phyloP scores from a whole-genome alignment of 2,329 filamentous ascomycete genomes.

The Nemania serpens region DNA sequence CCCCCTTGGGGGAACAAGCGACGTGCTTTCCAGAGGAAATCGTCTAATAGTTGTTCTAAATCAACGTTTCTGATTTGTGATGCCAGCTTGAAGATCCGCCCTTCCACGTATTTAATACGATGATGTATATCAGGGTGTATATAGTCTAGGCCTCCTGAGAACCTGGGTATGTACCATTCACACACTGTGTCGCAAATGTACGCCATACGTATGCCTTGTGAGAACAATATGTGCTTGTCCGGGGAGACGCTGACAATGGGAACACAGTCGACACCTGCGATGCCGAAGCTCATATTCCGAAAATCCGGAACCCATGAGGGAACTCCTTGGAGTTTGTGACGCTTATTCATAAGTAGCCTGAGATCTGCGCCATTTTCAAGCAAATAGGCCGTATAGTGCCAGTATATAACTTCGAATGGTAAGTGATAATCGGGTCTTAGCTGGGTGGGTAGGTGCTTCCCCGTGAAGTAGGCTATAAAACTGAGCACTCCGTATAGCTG shows the following conservation, averaged over 20 bases:
- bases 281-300: conserved; percentile 1
- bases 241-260: conserved; percentile 15
- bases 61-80: conserved; percentile 8
- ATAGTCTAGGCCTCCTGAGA: not conserved
- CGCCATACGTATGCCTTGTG: conserved; percentile 23
- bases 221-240: conserved; percentile 20
- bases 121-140: conserved; percentile 1
- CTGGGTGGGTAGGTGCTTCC: conserved; percentile 19
- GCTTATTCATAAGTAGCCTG: conserved; percentile 9
- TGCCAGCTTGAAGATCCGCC: conserved; percentile 19
- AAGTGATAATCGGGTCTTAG: conserved; percentile 26
- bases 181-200: conserved; percentile 18
- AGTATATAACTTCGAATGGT: conserved; percentile 27
- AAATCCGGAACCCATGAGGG: conserved; percentile 36
- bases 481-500: conserved; percentile 13
- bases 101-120: conserved; percentile 19
- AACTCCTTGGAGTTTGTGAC: conserved; percentile 8
- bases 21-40: not conserved
- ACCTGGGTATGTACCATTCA: conserved; percentile 2
- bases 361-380: conserved; percentile 18
- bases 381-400: conserved; percentile 27
- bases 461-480: not conserved
- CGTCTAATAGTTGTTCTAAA: conserved; percentile 6
- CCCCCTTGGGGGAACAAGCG: not conserved
- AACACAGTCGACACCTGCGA: not conserved